These are phyloP conservation scores for Malassezia caprae DNA, from an alignment of 1,284 basidiomycete genomes.

Conservation along the genomic window DNA sequence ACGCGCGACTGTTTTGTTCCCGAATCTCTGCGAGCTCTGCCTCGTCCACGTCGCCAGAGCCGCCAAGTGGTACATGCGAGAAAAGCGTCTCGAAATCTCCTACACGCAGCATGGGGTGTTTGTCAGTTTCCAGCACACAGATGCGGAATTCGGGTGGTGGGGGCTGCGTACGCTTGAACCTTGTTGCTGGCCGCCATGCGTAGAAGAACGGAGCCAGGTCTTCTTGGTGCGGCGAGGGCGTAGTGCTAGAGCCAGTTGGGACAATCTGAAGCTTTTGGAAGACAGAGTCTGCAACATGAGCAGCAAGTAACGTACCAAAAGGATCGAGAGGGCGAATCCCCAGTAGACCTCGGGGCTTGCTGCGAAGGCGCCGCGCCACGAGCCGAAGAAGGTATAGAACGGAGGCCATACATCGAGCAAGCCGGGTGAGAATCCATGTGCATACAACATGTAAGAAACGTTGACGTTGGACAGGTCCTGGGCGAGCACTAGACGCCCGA, in stretches of 20 bases:
- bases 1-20: conserved; percentile 26
- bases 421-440: neutral
- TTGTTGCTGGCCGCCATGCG: conserved; percentile 78
- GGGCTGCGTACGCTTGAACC: conserved; percentile 68
- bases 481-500: conserved; percentile 1
- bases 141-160: conserved; percentile 77
- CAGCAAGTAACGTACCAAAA: neutral
- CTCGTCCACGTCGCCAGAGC: conserved; percentile 18
- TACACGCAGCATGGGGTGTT: conserved; percentile 20
- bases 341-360: conserved; percentile 7
- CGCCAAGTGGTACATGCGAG: conserved; percentile 26
- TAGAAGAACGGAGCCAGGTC: conserved; percentile 62
- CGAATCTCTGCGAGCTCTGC: conserved; percentile 22
- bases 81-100: conserved; percentile 33
- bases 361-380: neutral
- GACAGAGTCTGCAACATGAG: conserved; percentile 12
- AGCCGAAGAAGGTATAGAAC: neutral
- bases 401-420: neutral
- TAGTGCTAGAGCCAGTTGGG: conserved; percentile 49
- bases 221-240: neutral
- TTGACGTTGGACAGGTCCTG: neutral
- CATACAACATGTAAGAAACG: neutral
- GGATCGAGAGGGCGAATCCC: conserved; percentile 6
- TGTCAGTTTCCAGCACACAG: conserved; percentile 55
- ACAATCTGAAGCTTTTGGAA: conserved; percentile 59